Percentiles rank a stretch among this genome's conserved stretches.
phyloP scores from a whole-genome alignment of 2,329 filamentous ascomycete species.

The Juglanconis oblonga region DNA sequence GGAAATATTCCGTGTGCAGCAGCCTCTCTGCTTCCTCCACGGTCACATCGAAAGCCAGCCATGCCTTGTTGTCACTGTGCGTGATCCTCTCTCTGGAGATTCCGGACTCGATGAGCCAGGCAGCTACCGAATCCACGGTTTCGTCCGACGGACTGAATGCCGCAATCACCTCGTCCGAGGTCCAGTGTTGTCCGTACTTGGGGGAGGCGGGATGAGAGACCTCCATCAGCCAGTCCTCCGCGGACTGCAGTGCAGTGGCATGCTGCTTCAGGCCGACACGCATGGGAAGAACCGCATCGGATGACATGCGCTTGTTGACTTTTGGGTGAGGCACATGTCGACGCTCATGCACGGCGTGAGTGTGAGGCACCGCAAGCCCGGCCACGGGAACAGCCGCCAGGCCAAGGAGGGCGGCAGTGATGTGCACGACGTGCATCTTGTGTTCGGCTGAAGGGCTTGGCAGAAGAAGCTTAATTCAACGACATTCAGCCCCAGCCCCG shows the following conservation, averaged over 20 bases:
- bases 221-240: conserved; percentile 14
- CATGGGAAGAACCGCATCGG: conserved; percentile 5
- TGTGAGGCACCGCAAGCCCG: conserved; percentile 5
- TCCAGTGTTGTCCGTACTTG: conserved; percentile 31
- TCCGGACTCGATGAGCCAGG: conserved; percentile 32
- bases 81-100: conserved; percentile 20
- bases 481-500: not conserved
- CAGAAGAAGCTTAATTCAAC: not conserved
- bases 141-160: conserved; percentile 34
- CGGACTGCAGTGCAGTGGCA: conserved; percentile 3
- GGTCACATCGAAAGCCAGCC: conserved; percentile 27
- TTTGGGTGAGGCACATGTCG: conserved; percentile 6
- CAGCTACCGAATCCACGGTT: conserved; percentile 29
- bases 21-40: conserved; percentile 25
- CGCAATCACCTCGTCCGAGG: conserved; percentile 32
- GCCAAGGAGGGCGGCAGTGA: conserved; percentile 1
- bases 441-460: not conserved
- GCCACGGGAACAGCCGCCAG: not conserved
- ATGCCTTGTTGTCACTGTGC: conserved; percentile 17
- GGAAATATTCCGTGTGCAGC: conserved; percentile 23
- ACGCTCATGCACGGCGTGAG: conserved; percentile 10
- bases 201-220: conserved; percentile 8
- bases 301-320: conserved; percentile 8
- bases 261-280: conserved; percentile 11
- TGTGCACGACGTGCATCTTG: conserved; percentile 7